A percentile compares a stretch with the other conserved stretches of the same genome.
These are phyloP conservation scores for Testicularia cyperi DNA, from an alignment of 1,284 basidiomycete genomes.

Conservation along the genomic window DNA sequence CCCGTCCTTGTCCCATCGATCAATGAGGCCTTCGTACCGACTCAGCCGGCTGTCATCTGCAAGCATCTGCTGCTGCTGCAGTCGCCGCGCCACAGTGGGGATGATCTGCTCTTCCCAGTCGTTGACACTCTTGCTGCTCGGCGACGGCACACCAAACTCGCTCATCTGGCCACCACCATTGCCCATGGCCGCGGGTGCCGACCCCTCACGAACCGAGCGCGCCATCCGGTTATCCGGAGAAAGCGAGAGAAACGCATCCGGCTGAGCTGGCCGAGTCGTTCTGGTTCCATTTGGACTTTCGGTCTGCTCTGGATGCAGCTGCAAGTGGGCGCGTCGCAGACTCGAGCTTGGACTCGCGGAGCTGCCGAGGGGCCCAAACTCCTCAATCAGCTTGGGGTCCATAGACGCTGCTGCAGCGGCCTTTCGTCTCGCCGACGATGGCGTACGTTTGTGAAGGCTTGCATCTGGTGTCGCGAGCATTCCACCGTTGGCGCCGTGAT, in stretches of 20 bases:
- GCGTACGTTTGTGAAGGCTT: constrained; percentile 11
- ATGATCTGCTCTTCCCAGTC: constrained; percentile 51
- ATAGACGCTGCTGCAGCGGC: constrained; percentile 4
- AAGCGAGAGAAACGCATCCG: constrained; percentile 33
- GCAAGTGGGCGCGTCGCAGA: constrained; percentile 14
- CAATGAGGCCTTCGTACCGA: constrained; percentile 44
- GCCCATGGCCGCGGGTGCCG: constrained; percentile 23
- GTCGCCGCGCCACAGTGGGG: constrained; percentile 39
- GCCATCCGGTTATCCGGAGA: constrained; percentile 2
- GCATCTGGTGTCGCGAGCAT: not conserved
- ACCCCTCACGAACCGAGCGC: constrained; percentile 9
- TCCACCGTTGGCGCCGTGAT: constrained; percentile 1
- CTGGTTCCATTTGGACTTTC: not conserved
- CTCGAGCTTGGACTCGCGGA: constrained; percentile 12
- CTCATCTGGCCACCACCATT: not conserved
- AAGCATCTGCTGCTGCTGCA: constrained; percentile 44
- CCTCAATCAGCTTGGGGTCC: constrained; percentile 32
- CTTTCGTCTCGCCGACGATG: constrained; percentile 16
- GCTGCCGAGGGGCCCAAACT: constrained; percentile 44
- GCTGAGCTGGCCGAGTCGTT: constrained; percentile 9
- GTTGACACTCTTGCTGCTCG: constrained; percentile 22
- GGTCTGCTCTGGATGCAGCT: too few species aligned
- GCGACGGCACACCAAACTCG: constrained; percentile 4
- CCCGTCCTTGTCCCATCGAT: constrained; percentile 49
- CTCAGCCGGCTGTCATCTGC: constrained; percentile 17